Evolutionary conservation across 805 yeast genomes (phyloP).

Genomic region (Lipomyces yamadae): DNA sequence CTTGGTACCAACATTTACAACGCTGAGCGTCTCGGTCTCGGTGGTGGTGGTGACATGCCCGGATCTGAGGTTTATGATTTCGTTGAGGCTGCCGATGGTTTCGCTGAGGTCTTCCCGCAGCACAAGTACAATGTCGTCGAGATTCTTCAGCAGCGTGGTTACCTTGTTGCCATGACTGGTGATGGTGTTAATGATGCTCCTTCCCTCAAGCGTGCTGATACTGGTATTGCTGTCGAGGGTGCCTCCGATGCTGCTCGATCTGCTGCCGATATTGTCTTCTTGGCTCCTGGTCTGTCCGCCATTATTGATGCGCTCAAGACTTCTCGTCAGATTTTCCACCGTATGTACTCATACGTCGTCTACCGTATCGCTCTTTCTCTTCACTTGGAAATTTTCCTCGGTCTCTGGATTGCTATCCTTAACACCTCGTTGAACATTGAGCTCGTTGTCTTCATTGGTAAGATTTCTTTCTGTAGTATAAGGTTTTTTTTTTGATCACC

Average conservation of each 20-base stretch:
- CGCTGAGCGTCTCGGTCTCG: slow-evolving; percentile 95
- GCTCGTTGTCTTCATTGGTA: slow-evolving; percentile 72
- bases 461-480: not conserved
- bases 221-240: slow-evolving; percentile 82
- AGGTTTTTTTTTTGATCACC: too few relatives aligned
- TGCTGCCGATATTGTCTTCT: slow-evolving; percentile 53
- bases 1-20: slow-evolving; percentile 94
- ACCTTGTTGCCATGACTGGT: slow-evolving; percentile 73
- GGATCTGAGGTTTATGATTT: slow-evolving; percentile 70
- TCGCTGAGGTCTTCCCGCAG: slow-evolving; percentile 74
- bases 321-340: slow-evolving; percentile 96
- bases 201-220: slow-evolving; percentile 70
- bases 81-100: slow-evolving; percentile 92
- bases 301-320: slow-evolving; percentile 75
- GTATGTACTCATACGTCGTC: slow-evolving; percentile 97
- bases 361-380: slow-evolving; percentile 96
- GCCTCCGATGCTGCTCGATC: slow-evolving; percentile 54
- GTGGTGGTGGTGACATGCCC: slow-evolving; percentile 74
- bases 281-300: slow-evolving; percentile 67
- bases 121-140: slow-evolving; percentile 71
- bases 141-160: slow-evolving; percentile 66
- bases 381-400: slow-evolving; percentile 92
- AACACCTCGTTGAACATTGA: slow-evolving; percentile 85
- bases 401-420: slow-evolving; percentile 95
- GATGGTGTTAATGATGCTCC: slow-evolving; percentile 75